phyloP scores from a whole-genome alignment of 768 basidiomycete species.

The Termitomyces bulborhizus region DNA sequence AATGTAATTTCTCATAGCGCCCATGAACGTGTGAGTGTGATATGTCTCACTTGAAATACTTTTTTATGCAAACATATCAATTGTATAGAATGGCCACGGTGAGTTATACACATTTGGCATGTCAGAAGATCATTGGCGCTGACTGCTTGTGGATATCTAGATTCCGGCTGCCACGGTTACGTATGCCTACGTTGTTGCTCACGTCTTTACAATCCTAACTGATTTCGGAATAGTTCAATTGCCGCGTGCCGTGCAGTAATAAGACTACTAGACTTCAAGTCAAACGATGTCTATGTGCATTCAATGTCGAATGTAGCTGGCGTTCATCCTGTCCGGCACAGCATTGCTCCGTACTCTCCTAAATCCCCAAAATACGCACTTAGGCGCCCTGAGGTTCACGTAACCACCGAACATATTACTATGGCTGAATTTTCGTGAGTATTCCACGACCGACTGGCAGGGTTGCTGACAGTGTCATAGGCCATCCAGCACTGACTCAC shows the following conservation, averaged over 20 bases:
- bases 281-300: constrained; percentile 39
- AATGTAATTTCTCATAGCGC: constrained; percentile 26
- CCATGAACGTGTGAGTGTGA: constrained; percentile 43
- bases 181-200: constrained; percentile 24
- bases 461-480: constrained; percentile 2
- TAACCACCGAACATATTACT: constrained; percentile 56
- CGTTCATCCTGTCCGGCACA: constrained; percentile 26
- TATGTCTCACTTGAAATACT: background rate
- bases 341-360: constrained; percentile 19
- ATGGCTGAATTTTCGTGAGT: constrained; percentile 51
- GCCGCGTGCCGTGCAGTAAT: constrained; percentile 68
- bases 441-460: background rate
- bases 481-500: constrained; percentile 16
- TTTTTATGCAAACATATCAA: background rate
- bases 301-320: constrained; percentile 34
- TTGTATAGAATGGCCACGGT: constrained; percentile 47
- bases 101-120: constrained; percentile 13
- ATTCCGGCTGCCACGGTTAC: constrained; percentile 63
- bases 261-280: constrained; percentile 52
- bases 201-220: constrained; percentile 1
- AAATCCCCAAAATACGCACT: constrained; percentile 24
- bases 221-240: constrained; percentile 34
- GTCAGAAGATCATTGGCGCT: constrained; percentile 5
- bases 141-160: constrained; percentile 19
- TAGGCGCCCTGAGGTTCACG: constrained; percentile 43